These are phyloP conservation scores for Populus tomentosa DNA, from an alignment of 441 rosid genomes.

Conservation along the genomic window DNA sequence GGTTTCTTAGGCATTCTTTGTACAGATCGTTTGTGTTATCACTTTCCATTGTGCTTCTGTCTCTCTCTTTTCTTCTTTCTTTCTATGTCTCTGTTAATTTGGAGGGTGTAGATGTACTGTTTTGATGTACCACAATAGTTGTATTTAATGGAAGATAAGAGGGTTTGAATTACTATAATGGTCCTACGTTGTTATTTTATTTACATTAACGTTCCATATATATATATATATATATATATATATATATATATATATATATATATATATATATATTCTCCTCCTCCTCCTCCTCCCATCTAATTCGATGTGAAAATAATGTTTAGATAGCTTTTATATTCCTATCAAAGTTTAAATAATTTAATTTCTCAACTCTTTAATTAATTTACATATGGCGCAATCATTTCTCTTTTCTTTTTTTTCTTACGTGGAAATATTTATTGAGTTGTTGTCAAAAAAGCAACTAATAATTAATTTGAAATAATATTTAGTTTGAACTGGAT, in stretches of 20 bases:
- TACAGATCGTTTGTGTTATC: conserved; percentile 32
- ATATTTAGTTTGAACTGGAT: too few species aligned
- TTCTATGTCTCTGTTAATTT: background rate
- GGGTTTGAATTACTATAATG: background rate
- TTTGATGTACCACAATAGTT: background rate
- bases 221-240: background rate
- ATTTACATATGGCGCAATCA: too few species aligned
- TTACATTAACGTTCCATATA: background rate
- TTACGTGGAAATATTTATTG: too few species aligned
- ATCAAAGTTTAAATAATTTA: too few species aligned
- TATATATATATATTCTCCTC: too few species aligned
- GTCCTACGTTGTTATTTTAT: background rate
- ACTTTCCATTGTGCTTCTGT: conserved; percentile 17
- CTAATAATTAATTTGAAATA: too few species aligned
- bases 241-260: background rate
- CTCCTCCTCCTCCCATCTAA: too few species aligned
- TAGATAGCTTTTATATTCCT: too few species aligned
- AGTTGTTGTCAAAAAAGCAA: too few species aligned
- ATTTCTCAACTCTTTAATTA: too few species aligned
- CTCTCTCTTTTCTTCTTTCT: conserved; percentile 16
- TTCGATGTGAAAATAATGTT: too few species aligned
- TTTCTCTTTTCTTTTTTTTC: too few species aligned
- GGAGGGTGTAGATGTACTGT: background rate
- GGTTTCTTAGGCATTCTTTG: conserved; percentile 74
- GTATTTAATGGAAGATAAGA: background rate